Percentiles rank a stretch among this genome's conserved stretches.
Conservation (phyloP, 1,139 yeast genomes). For the Taiozyma sp. region DNA sequence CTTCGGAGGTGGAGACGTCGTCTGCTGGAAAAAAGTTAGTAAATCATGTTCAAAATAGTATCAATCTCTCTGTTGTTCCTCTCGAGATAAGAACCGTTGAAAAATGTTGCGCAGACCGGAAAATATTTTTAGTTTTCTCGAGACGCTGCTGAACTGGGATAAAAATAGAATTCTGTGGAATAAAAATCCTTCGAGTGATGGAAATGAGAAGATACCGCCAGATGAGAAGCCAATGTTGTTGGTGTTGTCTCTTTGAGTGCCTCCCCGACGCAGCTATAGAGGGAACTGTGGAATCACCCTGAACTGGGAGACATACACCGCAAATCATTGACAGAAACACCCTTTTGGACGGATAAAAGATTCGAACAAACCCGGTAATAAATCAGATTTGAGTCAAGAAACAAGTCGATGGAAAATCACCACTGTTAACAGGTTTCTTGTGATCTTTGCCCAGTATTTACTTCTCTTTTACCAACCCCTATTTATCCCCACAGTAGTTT, state of each 20-base stretch:
- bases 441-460: not conserved
- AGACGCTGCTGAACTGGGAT: not conserved
- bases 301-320: not conserved
- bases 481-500: not conserved
- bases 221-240: not conserved
- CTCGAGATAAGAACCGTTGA: not conserved
- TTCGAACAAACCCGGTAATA: not conserved
- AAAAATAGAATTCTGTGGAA: not conserved
- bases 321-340: not conserved
- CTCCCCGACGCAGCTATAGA: too few species aligned
- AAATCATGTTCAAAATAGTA: slow-evolving; percentile 10
- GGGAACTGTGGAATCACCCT: too few species aligned
- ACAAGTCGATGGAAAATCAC: too few species aligned
- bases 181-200: not conserved
- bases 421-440: too few species aligned
- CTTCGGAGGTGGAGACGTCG: slow-evolving; percentile 17
- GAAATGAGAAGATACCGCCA: not conserved
- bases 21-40: slow-evolving; percentile 14
- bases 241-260: not conserved
- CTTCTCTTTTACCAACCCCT: not conserved
- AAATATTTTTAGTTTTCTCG: not conserved
- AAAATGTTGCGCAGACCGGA: not conserved
- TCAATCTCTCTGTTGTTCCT: not conserved
- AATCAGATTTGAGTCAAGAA: not conserved
- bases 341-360: not conserved